Base-by-base conservation (phyloP, 306 rosid genomes). In the Trichosanthes cucumerina region DNA sequence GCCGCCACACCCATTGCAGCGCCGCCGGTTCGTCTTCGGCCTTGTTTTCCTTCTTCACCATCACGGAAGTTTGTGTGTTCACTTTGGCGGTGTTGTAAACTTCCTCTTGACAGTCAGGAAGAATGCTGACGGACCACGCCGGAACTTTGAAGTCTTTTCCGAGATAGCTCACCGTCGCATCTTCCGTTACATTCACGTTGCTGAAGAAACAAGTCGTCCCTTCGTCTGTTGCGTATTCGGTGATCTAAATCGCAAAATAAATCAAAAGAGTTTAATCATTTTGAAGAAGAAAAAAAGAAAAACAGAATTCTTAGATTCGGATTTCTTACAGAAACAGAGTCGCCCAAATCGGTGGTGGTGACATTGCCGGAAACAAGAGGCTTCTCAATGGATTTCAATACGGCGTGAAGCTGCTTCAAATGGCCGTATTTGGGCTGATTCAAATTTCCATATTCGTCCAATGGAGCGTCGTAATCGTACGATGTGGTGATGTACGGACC, bases 41-140 rank as follows among this genome's bases (percentile, higher is more conserved):
- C 60, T 80, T 44, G 68, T 64, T 85, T 14, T 41, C 13, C 50
- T 13, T 81, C 77, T 85, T 84, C 46, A 60, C 83, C 86, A 82
- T 90, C 4, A 87, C 0, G 9, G 88, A 82, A 34, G 92, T 88
- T 83, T 90, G 95, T 2, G 84, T 83, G 82, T 82, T 88, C 26
- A 90, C 90, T 85, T 85, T 88, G 3, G 94, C 92, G 0, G 90
- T 88, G 83, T 86, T 90, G 57, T 85, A 85, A 54, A 7, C 91
- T 80, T 86, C 89, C 4, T 28, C 28, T 78, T 82, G 31, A 59
- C 88, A 87, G 57, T 88, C 86, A 0, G 90, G 90, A 28, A 90
- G 90, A 82, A 90, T 79, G 47, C 82, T 83, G 21, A 90, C 92
- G 44, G 92, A 90, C 90, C 92, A 90, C n/a, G 94, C 90, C 3